Conservation (phyloP, 345 rosid species). For the Erucastrum elatum region DNA sequence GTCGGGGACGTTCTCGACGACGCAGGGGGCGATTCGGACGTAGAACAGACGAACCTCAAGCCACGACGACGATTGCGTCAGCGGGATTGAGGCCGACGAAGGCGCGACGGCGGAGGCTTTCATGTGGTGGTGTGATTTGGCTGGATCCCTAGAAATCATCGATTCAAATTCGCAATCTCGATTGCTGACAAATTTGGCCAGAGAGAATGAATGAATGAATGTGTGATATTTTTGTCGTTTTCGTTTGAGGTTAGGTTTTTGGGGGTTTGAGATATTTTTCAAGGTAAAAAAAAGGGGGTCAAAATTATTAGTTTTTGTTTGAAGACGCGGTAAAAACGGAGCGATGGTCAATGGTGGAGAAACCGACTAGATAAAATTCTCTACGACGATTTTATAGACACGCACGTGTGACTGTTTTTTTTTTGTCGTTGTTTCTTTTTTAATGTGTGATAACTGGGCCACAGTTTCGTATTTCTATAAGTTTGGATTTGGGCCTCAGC, state of each 20-base stretch:
- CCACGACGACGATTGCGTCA: constrained; percentile 54
- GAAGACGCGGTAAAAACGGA: constrained; percentile 36
- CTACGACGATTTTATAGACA: background rate
- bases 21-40: constrained; percentile 70
- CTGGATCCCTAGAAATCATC: constrained; percentile 37
- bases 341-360: constrained; percentile 29
- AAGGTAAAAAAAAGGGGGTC: constrained; percentile 19
- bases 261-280: constrained; percentile 32
- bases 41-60: constrained; percentile 90
- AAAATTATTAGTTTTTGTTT: background rate
- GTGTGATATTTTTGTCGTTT: background rate
- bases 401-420: constrained; percentile 25
- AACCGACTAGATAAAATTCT: constrained; percentile 19
- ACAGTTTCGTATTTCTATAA: background rate
- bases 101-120: constrained; percentile 34
- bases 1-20: constrained; percentile 59
- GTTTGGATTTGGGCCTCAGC: background rate
- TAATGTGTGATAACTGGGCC: constrained; percentile 14
- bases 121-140: constrained; percentile 47
- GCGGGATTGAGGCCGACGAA: constrained; percentile 28
- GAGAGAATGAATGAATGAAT: no score
- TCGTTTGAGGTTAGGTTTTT: constrained; percentile 23
- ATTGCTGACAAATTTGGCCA: no score
- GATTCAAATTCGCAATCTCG: no score
- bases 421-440: background rate